Evolutionary conservation across 2,329 filamentous ascomycete species (phyloP).

Genomic region (Neofusicoccum cordaticola): DNA sequence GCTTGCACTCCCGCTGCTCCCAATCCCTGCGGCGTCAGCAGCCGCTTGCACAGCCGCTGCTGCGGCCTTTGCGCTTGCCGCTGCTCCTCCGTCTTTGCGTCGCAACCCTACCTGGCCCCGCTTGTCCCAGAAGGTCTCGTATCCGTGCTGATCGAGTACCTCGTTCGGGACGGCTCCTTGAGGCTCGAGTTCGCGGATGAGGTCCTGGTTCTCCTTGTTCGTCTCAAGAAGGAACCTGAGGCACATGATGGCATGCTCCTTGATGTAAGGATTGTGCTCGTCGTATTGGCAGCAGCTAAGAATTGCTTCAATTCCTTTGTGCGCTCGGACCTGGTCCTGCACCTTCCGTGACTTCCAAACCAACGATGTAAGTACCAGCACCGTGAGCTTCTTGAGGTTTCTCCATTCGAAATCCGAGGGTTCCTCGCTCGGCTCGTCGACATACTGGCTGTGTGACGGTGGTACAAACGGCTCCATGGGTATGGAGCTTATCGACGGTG

Average conservation of each 20-base stretch:
- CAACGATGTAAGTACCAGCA: conserved; percentile 83
- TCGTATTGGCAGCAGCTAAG: conserved; percentile 89
- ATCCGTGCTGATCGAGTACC: conserved; percentile 48
- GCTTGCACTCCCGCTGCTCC: conserved; percentile 8
- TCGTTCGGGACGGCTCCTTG: conserved; percentile 43
- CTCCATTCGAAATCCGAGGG: conserved; percentile 67
- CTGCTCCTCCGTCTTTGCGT: conserved; percentile 34
- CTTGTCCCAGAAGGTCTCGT: conserved; percentile 50
- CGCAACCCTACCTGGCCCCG: conserved; percentile 49
- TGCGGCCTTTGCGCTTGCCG: conserved; percentile 20
- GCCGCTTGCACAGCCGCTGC: conserved; percentile 27
- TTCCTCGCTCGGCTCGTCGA: conserved; percentile 50
- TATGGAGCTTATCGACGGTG: conserved; percentile 35
- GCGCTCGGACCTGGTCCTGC: conserved; percentile 80
- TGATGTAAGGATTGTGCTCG: conserved; percentile 89
- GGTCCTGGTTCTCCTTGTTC: conserved; percentile 68
- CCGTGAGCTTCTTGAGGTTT: conserved; percentile 89
- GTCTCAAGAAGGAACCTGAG: conserved; percentile 62
- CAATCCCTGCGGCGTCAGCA: conserved; percentile 22
- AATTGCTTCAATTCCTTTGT: conserved; percentile 82
- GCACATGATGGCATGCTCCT: conserved; percentile 67
- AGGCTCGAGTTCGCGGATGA: conserved; percentile 61
- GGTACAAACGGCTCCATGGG: conserved; percentile 45
- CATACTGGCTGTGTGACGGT: conserved; percentile 46
- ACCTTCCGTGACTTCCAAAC: conserved; percentile 84